Evolutionary conservation across 345 rosid species (phyloP).

Genomic region (Pseudoturritis turrita): DNA sequence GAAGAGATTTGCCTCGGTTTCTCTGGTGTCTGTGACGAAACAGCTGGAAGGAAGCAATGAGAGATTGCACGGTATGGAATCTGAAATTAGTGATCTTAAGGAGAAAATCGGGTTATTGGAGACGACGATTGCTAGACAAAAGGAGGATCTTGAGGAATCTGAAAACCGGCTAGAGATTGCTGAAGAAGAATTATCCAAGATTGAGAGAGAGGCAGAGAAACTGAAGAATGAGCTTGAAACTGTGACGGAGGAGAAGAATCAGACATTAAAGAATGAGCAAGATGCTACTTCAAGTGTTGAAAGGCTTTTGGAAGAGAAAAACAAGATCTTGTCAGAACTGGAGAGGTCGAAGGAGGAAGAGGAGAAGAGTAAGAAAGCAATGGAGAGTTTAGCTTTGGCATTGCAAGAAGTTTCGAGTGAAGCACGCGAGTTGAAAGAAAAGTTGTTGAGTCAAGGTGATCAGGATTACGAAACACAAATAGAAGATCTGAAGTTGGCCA

Average conservation of each 20-base stretch:
- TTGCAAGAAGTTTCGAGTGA: constrained; percentile 86
- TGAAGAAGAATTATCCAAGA: constrained; percentile 47
- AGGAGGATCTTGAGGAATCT: constrained; percentile 55
- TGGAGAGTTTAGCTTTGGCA: constrained; percentile 92
- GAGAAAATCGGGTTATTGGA: constrained; percentile 67
- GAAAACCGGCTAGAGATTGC: constrained; percentile 35
- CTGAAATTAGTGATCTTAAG: constrained; percentile 53
- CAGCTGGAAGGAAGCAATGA: constrained; percentile 66
- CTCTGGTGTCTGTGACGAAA: constrained; percentile 67
- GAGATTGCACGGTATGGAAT: constrained; percentile 58
- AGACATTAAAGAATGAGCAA: constrained; percentile 63
- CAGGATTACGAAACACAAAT: constrained; percentile 62
- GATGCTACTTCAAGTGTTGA: constrained; percentile 70
- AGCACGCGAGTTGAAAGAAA: constrained; percentile 83
- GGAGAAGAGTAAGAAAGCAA: constrained; percentile 91
- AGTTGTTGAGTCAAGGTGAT: constrained; percentile 46
- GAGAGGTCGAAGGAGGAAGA: constrained; percentile 72
- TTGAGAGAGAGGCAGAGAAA: constrained; percentile 38
- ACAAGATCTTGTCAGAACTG: constrained; percentile 57
- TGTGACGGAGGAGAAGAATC: constrained; percentile 61
- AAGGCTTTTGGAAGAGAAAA: constrained; percentile 67
- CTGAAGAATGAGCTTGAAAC: constrained; percentile 59
- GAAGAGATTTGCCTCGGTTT: constrained; percentile 77
- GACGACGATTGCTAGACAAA: constrained; percentile 51
- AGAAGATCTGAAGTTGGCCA: constrained; percentile 59